phyloP scores from a whole-genome alignment of 2,329 filamentous ascomycete species.

The Fusarium bulbicola region DNA sequence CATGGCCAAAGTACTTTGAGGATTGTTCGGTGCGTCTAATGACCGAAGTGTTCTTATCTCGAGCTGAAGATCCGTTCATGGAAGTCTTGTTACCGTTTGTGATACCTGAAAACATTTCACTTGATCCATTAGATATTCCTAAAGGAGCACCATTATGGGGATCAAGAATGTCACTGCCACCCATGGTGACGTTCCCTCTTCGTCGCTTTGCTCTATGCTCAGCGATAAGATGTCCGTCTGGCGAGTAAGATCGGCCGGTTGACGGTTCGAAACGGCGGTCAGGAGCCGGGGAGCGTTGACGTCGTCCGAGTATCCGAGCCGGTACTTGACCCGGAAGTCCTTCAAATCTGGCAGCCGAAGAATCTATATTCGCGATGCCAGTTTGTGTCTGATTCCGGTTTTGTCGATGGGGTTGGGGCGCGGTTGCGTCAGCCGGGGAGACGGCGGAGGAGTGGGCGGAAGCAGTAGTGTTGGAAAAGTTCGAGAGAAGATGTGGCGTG shows the following conservation, averaged over 20 bases:
- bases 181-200: slow-evolving; percentile 71
- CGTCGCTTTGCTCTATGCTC: slow-evolving; percentile 57
- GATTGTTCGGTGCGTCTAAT: slow-evolving; percentile 24
- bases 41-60: slow-evolving; percentile 36
- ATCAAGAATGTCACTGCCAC: slow-evolving; percentile 61
- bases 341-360: slow-evolving; percentile 45
- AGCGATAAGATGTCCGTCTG: slow-evolving; percentile 23
- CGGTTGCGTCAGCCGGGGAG: slow-evolving; percentile 7
- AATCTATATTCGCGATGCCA: slow-evolving; percentile 53
- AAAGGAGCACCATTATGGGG: slow-evolving; percentile 65
- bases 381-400: slow-evolving; percentile 42
- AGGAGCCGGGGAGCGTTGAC: slow-evolving; percentile 58
- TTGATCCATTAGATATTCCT: slow-evolving; percentile 54
- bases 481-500: slow-evolving; percentile 62
- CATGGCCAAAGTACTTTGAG: slow-evolving; percentile 78
- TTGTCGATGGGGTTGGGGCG: slow-evolving; percentile 38
- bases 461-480: slow-evolving; percentile 57
- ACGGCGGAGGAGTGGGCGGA: slow-evolving; percentile 50
- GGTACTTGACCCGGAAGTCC: slow-evolving; percentile 41
- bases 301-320: slow-evolving; percentile 62
- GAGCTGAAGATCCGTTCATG: slow-evolving; percentile 64
- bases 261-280: slow-evolving; percentile 47
- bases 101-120: slow-evolving; percentile 41
- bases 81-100: slow-evolving; percentile 61
- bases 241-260: slow-evolving; percentile 38